Evolutionary conservation across 805 yeast genomes (phyloP).

Genomic region (Alloascoidea africana): DNA sequence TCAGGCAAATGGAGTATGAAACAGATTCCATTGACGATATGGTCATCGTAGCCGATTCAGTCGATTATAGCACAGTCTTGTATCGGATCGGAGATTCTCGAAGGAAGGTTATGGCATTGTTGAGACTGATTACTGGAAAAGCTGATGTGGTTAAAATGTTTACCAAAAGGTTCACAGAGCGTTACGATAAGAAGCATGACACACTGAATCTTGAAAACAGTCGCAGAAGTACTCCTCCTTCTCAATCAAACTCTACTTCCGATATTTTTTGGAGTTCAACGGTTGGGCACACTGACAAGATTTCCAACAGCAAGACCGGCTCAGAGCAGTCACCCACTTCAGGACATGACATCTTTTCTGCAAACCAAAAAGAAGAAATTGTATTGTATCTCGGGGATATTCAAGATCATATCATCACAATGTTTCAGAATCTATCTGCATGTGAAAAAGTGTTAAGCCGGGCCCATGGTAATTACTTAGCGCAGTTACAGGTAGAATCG

Average conservation of each 20-base stretch:
- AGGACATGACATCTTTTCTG: constrained; percentile 1
- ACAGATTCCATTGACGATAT: constrained; percentile 62
- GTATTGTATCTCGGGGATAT: constrained; percentile 89
- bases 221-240: constrained; percentile 31
- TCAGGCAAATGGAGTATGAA: constrained; percentile 41
- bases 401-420: constrained; percentile 92
- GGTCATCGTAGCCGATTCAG: constrained; percentile 72
- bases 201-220: constrained; percentile 29
- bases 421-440: constrained; percentile 80
- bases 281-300: too few relatives aligned
- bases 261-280: too few relatives aligned
- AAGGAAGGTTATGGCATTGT: constrained; percentile 80
- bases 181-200: constrained; percentile 21
- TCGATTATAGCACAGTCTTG: constrained; percentile 43
- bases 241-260: neutral
- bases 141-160: constrained; percentile 95
- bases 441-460: constrained; percentile 89
- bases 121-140: constrained; percentile 81
- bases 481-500: constrained; percentile 87
- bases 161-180: constrained; percentile 87
- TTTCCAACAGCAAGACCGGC: neutral
- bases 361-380: constrained; percentile 69
- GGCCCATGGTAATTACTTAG: constrained; percentile 83
- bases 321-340: neutral
- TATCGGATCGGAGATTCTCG: constrained; percentile 79